Evolutionary conservation across 768 basidiomycete species (phyloP), one percentile per base, ranked within the genome.

Genomic region (Suillus cothurnatus): DNA sequence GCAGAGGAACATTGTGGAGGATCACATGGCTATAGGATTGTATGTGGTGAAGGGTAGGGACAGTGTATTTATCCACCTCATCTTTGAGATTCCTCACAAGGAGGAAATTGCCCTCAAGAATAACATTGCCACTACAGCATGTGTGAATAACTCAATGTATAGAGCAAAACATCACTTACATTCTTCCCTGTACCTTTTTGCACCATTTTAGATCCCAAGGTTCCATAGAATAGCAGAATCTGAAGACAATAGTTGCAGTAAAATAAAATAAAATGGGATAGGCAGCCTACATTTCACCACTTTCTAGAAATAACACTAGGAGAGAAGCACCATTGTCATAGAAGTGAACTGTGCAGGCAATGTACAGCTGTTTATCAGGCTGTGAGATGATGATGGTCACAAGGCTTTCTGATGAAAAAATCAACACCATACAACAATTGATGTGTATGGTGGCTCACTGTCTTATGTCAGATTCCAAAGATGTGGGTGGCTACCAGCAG

Each of bases 11-110:
- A n/a, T n/a, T n/a, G n/a, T n/a, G n/a, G n/a, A n/a, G n/a, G n/a
- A n/a, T n/a, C n/a, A n/a, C n/a, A n/a, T n/a, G n/a, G n/a, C n/a
- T 50, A 12, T 49, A 66, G 15, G 39, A 55, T n/a, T 66, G 62
- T 1, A 32, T 8, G 1, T 15, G 23, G 23, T 68, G 47, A 1
- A 68, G 14, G 1, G 57, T 15, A 31, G 65, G 67, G 6, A 66
- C 1, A 4, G 11, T 7, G 17, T 68, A 68, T 57, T 49, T 56
- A 28, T 66, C 62, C 2, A 68, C 41, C 34, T 66, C 41, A 31
- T 66, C 58, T 6, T 45, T 23, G 3, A 68, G 36, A 41, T 68
- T 68, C n/a, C 62, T 64, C 19, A 68, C 21, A 1, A 67, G 39
- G 0, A 68, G 47, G 2, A 66, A 60, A 26, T 64, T 52, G 17